These are phyloP conservation scores for Globisporangium irregulare DNA, from an alignment of 352 stramenopile genomes.

Conservation along the genomic window DNA sequence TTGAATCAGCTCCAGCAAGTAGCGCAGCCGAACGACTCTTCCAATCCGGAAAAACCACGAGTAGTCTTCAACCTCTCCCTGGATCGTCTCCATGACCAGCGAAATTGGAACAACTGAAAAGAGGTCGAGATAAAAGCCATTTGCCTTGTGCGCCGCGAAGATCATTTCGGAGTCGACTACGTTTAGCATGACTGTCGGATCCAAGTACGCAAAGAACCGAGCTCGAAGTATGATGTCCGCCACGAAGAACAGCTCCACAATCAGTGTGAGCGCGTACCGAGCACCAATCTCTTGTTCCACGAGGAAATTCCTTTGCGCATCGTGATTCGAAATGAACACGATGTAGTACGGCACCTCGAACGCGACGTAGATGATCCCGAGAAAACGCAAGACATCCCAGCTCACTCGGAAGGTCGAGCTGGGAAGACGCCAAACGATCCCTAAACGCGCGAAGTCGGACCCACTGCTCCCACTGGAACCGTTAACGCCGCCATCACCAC, in stretches of 20 bases:
- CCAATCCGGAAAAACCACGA: slow-evolving; percentile 41
- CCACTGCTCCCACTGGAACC: slow-evolving; percentile 8
- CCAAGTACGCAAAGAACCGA: slow-evolving; percentile 53
- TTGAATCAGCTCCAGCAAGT: slow-evolving; percentile 36
- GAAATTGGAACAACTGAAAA: slow-evolving; percentile 44
- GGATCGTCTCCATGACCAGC: slow-evolving; percentile 41
- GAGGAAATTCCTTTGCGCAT: slow-evolving; percentile 46
- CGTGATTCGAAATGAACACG: slow-evolving; percentile 53
- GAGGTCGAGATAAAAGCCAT: slow-evolving; percentile 57
- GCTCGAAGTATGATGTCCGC: slow-evolving; percentile 45
- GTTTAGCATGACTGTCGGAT: slow-evolving; percentile 54
- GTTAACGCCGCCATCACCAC: slow-evolving; percentile 5
- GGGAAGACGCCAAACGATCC: slow-evolving; percentile 36
- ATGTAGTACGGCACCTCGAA: slow-evolving; percentile 76
- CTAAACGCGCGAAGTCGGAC: slow-evolving; percentile 10
- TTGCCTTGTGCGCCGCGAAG: slow-evolving; percentile 51
- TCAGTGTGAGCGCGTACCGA: slow-evolving; percentile 33
- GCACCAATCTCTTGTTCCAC: slow-evolving; percentile 27
- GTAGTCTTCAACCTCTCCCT: slow-evolving; percentile 26
- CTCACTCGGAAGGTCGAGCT: slow-evolving; percentile 48
- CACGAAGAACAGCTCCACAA: slow-evolving; percentile 54
- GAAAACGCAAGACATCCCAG: slow-evolving; percentile 47
- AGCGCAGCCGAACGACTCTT: slow-evolving; percentile 48
- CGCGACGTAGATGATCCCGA: slow-evolving; percentile 45
- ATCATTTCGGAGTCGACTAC: slow-evolving; percentile 56